Evolutionary conservation across 805 yeast species (phyloP), one percentile per base, ranked within the genome.

Genomic region (Isabelozyma gotoi): DNA sequence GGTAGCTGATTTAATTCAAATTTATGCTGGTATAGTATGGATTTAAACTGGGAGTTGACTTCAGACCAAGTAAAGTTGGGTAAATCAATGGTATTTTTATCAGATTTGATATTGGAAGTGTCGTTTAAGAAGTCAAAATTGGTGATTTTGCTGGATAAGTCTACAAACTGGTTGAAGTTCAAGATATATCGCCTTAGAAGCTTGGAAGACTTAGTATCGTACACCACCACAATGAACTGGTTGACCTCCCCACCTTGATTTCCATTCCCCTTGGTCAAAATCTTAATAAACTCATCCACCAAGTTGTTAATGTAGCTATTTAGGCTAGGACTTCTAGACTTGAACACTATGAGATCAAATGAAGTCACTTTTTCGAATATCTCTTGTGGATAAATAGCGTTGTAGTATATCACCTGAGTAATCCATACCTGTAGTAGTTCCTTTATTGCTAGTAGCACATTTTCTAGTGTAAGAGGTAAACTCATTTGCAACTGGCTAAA

Each of bases 351-450:
- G n/a, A 67, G 45, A 37, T 73, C 74, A 50, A 76, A 76, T 21
- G 73, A 65, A 18, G 71, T 67, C 3, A 64, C 62, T 10, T 57
- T 55, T 17, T 62, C 66, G 54, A 77, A 86, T 0, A 83, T 68
- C 39, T 67, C 73, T 1, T 44, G 52, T 0, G 84, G 84, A 51
- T 85, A 85, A 0, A 85, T 60, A 1, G 62, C 56, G 38, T 81
- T 71, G 39, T 74, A 62, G 56, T 76, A 82, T 39, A 84, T 59
- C 1, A 84, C 67, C 34, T 79, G 79, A 46, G 83, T 84, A 7
- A 78, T 54, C 64, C 77, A 71, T 1, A 75, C 77, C 2, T 67
- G 62, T 10, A 83, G 46, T 40, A 81, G 74, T 52, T 80, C 85
- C 20, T 74, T 60, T 5, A 81, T 43, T 5, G 71, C 52, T 2